Conservation (phyloP, 306 rosid genomes). For the Gleditsia sinensis region DNA sequence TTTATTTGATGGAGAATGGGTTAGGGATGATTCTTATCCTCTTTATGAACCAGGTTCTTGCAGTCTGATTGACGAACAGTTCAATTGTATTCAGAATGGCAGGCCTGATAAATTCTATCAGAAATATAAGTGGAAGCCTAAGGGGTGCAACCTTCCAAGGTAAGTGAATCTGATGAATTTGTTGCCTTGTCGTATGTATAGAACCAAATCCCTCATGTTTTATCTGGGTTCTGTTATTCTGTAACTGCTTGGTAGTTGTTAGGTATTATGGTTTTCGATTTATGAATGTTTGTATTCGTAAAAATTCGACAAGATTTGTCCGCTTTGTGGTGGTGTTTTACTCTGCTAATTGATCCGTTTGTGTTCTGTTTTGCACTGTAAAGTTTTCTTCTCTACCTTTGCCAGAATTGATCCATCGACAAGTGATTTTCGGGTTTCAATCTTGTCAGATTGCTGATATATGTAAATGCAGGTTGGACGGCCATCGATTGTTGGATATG, state of each 20-base stretch:
- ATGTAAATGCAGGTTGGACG: constrained; percentile 64
- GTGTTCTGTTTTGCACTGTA: constrained; percentile 12
- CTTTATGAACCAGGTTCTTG: constrained; percentile 85
- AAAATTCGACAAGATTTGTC: constrained; percentile 13
- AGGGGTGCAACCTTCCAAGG: constrained; percentile 85
- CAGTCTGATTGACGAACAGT: constrained; percentile 76
- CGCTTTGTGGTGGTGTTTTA: no score
- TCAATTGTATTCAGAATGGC: constrained; percentile 76
- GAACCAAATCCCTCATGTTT: neutral
- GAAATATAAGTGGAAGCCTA: constrained; percentile 88
- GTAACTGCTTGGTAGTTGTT: neutral
- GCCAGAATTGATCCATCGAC: constrained; percentile 2
- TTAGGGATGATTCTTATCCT: constrained; percentile 72
- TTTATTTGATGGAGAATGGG: constrained; percentile 82
- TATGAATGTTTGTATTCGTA: constrained; percentile 3
- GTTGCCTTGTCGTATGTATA: neutral
- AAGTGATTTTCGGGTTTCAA: neutral
- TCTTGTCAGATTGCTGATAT: constrained; percentile 19
- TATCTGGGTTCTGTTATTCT: constrained; percentile 10
- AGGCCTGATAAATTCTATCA: constrained; percentile 76
- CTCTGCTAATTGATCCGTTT: neutral
- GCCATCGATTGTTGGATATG: constrained; percentile 63
- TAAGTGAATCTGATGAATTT: constrained; percentile 20
- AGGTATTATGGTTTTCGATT: neutral
- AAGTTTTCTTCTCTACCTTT: neutral